These are phyloP conservation scores for Durio zibethinus DNA, from an alignment of 345 rosid genomes.

Conservation along the genomic window DNA sequence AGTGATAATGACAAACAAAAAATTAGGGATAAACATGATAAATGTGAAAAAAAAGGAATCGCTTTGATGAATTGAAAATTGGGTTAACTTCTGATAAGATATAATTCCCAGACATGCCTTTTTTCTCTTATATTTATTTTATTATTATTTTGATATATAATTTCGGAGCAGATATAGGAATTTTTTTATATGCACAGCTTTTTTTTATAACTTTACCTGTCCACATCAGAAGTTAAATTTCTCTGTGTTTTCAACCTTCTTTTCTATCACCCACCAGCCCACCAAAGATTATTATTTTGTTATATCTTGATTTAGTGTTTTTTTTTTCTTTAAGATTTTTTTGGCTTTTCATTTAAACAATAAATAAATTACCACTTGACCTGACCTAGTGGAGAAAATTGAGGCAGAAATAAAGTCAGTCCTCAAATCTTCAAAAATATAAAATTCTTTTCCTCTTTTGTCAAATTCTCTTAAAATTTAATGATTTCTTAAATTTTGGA, in stretches of 20 bases:
- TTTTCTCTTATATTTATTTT: too few relatives aligned
- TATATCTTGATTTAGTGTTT: background rate
- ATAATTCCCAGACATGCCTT: background rate
- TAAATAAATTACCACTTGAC: background rate
- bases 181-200: background rate
- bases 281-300: background rate
- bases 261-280: too few relatives aligned
- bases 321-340: background rate
- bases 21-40: background rate
- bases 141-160: background rate
- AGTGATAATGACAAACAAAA: background rate
- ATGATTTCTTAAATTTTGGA: background rate
- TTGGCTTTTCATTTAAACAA: background rate
- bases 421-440: background rate
- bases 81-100: background rate
- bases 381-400: background rate
- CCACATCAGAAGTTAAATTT: background rate
- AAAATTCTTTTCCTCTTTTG: background rate
- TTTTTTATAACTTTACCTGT: background rate
- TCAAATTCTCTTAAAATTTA: background rate
- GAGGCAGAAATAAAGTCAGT: background rate
- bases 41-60: background rate
- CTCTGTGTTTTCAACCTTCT: background rate
- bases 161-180: slow-evolving; percentile 13
- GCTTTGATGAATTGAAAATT: too few relatives aligned